Base-by-base conservation (phyloP, 176 grass and related monocot genomes). In the Cenchrus purpureus region DNA sequence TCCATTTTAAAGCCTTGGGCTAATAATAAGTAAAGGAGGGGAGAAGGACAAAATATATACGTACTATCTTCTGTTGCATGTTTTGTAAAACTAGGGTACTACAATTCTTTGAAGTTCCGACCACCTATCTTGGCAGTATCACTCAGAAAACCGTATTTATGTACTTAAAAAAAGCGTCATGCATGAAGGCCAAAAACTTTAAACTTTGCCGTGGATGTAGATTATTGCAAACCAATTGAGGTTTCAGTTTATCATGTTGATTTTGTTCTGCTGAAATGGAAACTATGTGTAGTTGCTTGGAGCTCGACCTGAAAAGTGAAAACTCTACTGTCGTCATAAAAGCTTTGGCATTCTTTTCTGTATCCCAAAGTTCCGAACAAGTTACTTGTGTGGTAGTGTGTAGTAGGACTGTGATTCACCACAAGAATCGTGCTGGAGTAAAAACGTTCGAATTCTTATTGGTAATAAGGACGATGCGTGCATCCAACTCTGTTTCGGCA, bases 1-100 rank as follows among this genome's bases (percentile, higher is more conserved):
- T 86, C 75, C 1, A 73, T 92, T 51, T 69, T 87, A 12, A 95
- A 90, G 75, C 88, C 93, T 53, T 95, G 92, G 93, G 82, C 78
- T 45, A 89, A 46, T 46, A 46, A 46, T 46, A 46, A 87, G 51
- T 31, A 65, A 32, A 32, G 42, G 4, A 12, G 17, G n/a, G n/a
- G 25, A 2, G 1, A 8, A 48, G 4, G 29, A 53, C 34, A 5
- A 6, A 1, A 68, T 51, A 62, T 37, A 13, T 40, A 40, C 37
- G 25, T 25, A 25, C 13, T 1, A 42, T 42, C 37, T 76, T 54
- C 70, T 3, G 15, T 44, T 50, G 40, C 43, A 13, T 68, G 51
- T 28, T 60, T 34, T 75, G 52, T 79, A 53, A 45, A 32, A n/a
- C 44, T 76, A 69, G 14, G 29, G 16, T 50, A 12, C 20, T 82